phyloP scores from a whole-genome alignment of 495 filamentous ascomycete genomes.

The Penicillium pulvis region DNA sequence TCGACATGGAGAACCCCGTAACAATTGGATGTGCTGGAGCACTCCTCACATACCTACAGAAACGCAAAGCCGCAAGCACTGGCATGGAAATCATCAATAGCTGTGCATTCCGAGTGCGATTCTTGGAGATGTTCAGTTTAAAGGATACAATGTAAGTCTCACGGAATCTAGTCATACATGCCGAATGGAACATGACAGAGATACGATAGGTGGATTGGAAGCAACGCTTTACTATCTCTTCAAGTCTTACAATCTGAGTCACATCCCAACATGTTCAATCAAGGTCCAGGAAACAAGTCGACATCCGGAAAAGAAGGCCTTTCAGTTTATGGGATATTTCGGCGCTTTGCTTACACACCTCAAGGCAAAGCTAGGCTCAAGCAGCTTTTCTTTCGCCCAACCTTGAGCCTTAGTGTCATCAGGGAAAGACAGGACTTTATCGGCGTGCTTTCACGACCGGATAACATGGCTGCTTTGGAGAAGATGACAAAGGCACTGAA shows the following conservation, averaged over 20 bases:
- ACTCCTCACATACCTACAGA: conserved; percentile 75
- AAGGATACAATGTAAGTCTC: conserved; percentile 67
- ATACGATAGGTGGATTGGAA: conserved; percentile 68
- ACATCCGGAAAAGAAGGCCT: conserved; percentile 83
- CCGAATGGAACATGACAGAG: not conserved
- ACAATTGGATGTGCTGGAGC: conserved; percentile 85
- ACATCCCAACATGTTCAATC: conserved; percentile 82
- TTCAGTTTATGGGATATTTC: conserved; percentile 85
- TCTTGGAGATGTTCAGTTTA: conserved; percentile 77
- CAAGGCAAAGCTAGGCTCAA: conserved; percentile 78
- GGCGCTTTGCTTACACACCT: conserved; percentile 74
- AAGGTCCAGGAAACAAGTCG: conserved; percentile 67
- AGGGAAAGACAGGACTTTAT: conserved; percentile 74
- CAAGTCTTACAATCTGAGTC: conserved; percentile 85
- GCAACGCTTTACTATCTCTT: conserved; percentile 76
- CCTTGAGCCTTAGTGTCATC: conserved; percentile 65
- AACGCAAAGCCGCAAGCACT: conserved; percentile 63
- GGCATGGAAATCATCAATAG: conserved; percentile 54
- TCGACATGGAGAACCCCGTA: conserved; percentile 77
- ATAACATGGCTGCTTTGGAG: conserved; percentile 61
- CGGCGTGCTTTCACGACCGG: conserved; percentile 64
- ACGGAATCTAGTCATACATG: not conserved
- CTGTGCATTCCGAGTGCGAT: conserved; percentile 58
- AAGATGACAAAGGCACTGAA: conserved; percentile 65
- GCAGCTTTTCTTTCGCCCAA: conserved; percentile 85